Conservation (phyloP, 2,329 filamentous ascomycete genomes). For the Scytalidium lignicola region DNA sequence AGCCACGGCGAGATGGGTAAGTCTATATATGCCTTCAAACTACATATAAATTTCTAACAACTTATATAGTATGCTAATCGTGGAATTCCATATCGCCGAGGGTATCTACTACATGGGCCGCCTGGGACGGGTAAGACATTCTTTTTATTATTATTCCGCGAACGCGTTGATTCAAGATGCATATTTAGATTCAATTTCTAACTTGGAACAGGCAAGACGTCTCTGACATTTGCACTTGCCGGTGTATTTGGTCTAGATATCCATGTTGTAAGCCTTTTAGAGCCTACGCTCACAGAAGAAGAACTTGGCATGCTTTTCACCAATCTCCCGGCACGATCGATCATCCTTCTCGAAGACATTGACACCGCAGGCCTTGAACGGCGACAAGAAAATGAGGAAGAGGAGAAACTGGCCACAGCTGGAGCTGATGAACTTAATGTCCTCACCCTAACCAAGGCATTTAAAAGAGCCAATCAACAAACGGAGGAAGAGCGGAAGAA, state of each 20-base stretch:
- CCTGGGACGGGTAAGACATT: slow-evolving; percentile 48
- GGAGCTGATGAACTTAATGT: slow-evolving; percentile 32
- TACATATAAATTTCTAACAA: too few species aligned
- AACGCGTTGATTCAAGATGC: too few species aligned
- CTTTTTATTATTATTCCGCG: too few species aligned
- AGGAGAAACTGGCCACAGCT: slow-evolving; percentile 9
- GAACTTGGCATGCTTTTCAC: slow-evolving; percentile 55
- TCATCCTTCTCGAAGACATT: slow-evolving; percentile 66
- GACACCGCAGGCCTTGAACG: slow-evolving; percentile 57
- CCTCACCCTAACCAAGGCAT: slow-evolving; percentile 36
- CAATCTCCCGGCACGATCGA: slow-evolving; percentile 54
- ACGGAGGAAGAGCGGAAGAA: slow-evolving; percentile 30
- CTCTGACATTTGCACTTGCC: slow-evolving; percentile 59
- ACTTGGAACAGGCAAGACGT: slow-evolving; percentile 54
- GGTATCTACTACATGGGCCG: slow-evolving; percentile 73
- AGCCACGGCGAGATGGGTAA: slow-evolving; percentile 55
- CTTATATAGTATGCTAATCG: slow-evolving; percentile 54
- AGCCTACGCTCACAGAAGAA: slow-evolving; percentile 57
- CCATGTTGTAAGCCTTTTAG: slow-evolving; percentile 57
- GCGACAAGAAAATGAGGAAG: slow-evolving; percentile 12
- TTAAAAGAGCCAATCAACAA: slow-evolving; percentile 34
- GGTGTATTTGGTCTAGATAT: slow-evolving; percentile 63
- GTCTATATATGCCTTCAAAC: too few species aligned
- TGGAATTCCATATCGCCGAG: slow-evolving; percentile 70
- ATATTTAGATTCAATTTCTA: too few species aligned